phyloP scores from a whole-genome alignment of 2,329 filamentous ascomycete species.

The Pseudogymnoascus sp. region DNA sequence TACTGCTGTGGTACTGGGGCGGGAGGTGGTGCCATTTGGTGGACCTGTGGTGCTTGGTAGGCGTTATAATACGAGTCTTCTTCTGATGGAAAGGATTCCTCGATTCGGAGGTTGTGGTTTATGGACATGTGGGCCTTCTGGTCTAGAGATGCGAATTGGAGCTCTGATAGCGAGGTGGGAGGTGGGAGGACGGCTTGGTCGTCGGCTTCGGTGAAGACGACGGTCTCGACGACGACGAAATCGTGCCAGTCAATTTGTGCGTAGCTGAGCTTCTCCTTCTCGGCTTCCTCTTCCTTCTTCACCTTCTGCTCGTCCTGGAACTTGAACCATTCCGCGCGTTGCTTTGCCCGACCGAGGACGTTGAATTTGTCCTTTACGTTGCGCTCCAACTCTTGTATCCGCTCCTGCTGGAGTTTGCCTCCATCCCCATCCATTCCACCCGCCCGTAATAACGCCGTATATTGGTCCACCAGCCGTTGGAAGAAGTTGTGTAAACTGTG shows the following conservation, averaged over 20 bases:
- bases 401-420: slow-evolving; percentile 63
- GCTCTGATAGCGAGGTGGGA: slow-evolving; percentile 80
- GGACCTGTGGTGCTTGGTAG: slow-evolving; percentile 33
- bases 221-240: slow-evolving; percentile 91
- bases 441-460: slow-evolving; percentile 67
- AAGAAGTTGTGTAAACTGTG: slow-evolving; percentile 97
- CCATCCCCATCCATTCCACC: slow-evolving; percentile 55
- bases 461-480: slow-evolving; percentile 85
- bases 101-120: slow-evolving; percentile 69
- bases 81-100: slow-evolving; percentile 87
- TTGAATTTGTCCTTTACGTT: slow-evolving; percentile 76
- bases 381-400: slow-evolving; percentile 63
- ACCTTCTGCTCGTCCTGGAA: slow-evolving; percentile 78
- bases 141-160: slow-evolving; percentile 90
- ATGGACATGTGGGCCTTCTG: slow-evolving; percentile 90
- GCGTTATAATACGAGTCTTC: slow-evolving; percentile 55
- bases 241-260: slow-evolving; percentile 97
- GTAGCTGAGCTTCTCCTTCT: slow-evolving; percentile 68
- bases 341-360: slow-evolving; percentile 71
- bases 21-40: slow-evolving; percentile 37
- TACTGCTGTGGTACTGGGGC: slow-evolving; percentile 24
- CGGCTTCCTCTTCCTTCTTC: slow-evolving; percentile 80
- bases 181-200: slow-evolving; percentile 80
- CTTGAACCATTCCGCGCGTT: slow-evolving; percentile 80
- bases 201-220: slow-evolving; percentile 83